A percentile compares a stretch with the other conserved stretches of the same genome.
phyloP scores from a whole-genome alignment of 768 basidiomycete genomes.

The Lactarius pseudohatsudake region DNA sequence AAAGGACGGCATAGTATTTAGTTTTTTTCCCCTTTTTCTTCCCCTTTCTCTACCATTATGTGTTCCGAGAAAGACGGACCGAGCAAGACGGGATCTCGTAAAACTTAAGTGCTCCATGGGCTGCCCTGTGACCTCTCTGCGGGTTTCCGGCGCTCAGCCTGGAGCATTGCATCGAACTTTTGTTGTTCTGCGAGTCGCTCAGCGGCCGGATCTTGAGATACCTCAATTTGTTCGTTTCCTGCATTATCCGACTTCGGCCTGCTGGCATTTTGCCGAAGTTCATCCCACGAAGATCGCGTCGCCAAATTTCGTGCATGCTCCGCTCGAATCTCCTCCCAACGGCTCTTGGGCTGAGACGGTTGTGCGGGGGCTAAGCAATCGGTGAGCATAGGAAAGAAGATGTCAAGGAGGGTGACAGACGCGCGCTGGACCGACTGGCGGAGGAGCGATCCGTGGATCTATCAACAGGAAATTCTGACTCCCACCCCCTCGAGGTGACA shows the following conservation, averaged over 20 bases:
- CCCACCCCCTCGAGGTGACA: constrained; percentile 1
- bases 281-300: constrained; percentile 62
- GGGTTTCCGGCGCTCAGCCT: constrained; percentile 50
- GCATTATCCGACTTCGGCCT: constrained; percentile 11
- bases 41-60: too few relatives aligned
- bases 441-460: neutral
- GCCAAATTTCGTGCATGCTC: constrained; percentile 46
- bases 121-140: constrained; percentile 18
- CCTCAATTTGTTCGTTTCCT: constrained; percentile 44
- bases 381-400: neutral
- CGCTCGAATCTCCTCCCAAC: constrained; percentile 68
- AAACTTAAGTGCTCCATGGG: constrained; percentile 1
- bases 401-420: neutral
- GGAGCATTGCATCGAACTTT: constrained; percentile 57
- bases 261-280: constrained; percentile 50
- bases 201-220: constrained; percentile 31
- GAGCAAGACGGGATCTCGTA: neutral
- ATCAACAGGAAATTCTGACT: neutral
- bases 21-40: neutral
- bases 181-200: constrained; percentile 51
- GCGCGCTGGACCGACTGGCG: neutral
- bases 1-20: neutral
- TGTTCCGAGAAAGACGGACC: neutral
- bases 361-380: constrained; percentile 5
- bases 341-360: constrained; percentile 34